Evolutionary conservation across 2,329 filamentous ascomycete species (phyloP).

Genomic region (Westerdykella ornata): DNA sequence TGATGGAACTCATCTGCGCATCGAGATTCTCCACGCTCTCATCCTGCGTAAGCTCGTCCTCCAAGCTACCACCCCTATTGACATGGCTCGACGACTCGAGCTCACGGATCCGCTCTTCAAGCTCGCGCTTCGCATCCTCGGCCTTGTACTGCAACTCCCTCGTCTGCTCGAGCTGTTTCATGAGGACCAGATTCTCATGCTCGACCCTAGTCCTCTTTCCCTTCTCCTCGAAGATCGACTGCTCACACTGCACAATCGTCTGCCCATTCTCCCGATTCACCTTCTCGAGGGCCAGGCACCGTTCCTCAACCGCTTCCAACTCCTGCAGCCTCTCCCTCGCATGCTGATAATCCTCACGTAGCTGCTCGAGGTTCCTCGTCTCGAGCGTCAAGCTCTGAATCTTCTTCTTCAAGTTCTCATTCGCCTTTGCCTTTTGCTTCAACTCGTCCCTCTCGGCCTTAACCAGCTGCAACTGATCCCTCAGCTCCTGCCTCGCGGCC

Average conservation of each 20-base stretch:
- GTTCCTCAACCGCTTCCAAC: slow-evolving; percentile 41
- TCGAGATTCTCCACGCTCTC: slow-evolving; percentile 23
- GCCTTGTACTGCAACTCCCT: slow-evolving; percentile 44
- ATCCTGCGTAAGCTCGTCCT: slow-evolving; percentile 37
- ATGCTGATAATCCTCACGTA: slow-evolving; percentile 42
- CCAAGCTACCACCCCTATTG: slow-evolving; percentile 30
- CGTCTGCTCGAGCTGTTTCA: slow-evolving; percentile 44
- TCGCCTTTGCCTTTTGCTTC: slow-evolving; percentile 44
- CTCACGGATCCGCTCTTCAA: slow-evolving; percentile 42
- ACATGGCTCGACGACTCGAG: slow-evolving; percentile 31
- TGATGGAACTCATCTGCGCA: slow-evolving; percentile 13
- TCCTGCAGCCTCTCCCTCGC: slow-evolving; percentile 42
- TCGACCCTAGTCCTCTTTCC: slow-evolving; percentile 44
- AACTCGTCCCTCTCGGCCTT: slow-evolving; percentile 46
- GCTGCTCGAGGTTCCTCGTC: slow-evolving; percentile 38
- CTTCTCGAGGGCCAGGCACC: slow-evolving; percentile 42
- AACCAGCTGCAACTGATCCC: slow-evolving; percentile 46
- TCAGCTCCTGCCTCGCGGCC: slow-evolving; percentile 44
- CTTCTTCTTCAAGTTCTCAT: slow-evolving; percentile 50
- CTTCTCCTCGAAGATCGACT: slow-evolving; percentile 47
- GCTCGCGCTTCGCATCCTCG: slow-evolving; percentile 43
- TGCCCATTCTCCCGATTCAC: slow-evolving; percentile 48
- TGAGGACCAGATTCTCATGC: slow-evolving; percentile 43
- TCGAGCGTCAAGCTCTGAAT: slow-evolving; percentile 46
- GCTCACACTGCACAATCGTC: slow-evolving; percentile 46